Conservation (phyloP, 2,329 filamentous ascomycete species). For the Daldinia eschscholtzii region DNA sequence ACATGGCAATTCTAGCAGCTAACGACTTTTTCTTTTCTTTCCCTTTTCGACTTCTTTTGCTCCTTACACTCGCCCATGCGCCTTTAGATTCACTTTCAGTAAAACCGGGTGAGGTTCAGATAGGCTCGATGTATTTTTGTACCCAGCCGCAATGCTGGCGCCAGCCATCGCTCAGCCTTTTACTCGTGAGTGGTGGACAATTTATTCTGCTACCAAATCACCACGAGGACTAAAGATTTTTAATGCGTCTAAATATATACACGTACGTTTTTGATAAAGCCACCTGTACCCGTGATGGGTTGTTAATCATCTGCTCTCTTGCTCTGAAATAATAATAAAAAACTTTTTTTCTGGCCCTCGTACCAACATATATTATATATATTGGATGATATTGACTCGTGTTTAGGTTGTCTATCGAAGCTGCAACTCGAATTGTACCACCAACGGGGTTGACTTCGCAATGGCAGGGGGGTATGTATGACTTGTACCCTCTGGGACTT, state of each 20-base stretch:
- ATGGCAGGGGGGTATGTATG: conserved; percentile 9
- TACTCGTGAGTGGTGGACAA: neutral
- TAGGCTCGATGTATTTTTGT: conserved; percentile 32
- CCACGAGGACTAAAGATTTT: neutral
- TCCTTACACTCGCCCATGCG: conserved; percentile 3
- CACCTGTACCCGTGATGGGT: neutral
- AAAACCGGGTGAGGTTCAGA: conserved; percentile 8
- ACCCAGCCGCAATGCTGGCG: conserved; percentile 32
- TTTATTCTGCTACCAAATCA: conserved; percentile 5
- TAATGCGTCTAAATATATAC: conserved; percentile 1
- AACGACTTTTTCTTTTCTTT: neutral
- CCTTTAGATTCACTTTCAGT: neutral
- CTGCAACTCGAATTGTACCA: conserved; percentile 11
- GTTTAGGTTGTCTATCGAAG: conserved; percentile 5
- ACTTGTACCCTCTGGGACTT: conserved; percentile 10
- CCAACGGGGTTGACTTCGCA: conserved; percentile 8
- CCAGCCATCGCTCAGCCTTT: conserved; percentile 35
- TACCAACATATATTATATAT: conserved; percentile 8
- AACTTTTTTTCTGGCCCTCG: neutral
- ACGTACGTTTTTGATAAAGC: neutral
- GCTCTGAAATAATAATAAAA: too few species aligned
- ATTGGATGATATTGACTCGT: conserved; percentile 14
- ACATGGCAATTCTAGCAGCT: conserved; percentile 1
- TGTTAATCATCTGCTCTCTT: neutral
- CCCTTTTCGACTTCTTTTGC: conserved; percentile 6